Base-by-base conservation (phyloP, 2,329 filamentous ascomycete species). In the Domatiomyces globalis region DNA sequence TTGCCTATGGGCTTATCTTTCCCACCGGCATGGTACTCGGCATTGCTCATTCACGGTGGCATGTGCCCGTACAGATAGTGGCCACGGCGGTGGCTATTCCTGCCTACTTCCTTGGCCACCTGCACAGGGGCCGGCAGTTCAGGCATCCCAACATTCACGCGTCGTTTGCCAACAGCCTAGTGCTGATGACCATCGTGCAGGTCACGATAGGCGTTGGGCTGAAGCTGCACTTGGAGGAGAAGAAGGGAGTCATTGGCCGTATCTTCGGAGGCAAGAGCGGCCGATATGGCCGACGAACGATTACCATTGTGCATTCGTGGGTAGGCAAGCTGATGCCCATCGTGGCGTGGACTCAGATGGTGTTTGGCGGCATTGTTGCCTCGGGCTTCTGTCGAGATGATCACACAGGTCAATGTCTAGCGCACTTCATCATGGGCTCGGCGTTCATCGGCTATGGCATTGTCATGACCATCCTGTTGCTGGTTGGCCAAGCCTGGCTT, bases 371-470 rank as follows among this genome's bases (percentile, higher is more conserved):
- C 42, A 95, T 98, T 63, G 90, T 90, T 0, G 77, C 85, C 3
- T 74, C 95, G 51, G 92, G 92, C 19, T 96, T 95, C 73, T 98
- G 92, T 67, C 85, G 87, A 59, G 87, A 77, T 50, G 89, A 96
- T 52, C 90, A 98, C 64, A 67, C 88, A 1, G 90, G 89, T 29
- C 92, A 98, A 68, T 98, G 92, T 68, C 71, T 86, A 43, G 92
- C 92, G 1, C 92, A 98, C 68, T 98, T 96, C 68, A 98, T 96
- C 67, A 98, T 98, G 92, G 92, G 92, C 45, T 84, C 85, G 59
- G 89, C 90, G 1, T 98, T 98, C 65, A 90, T 98, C 60, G 92
- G 78, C 27, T 98, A 98, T 63, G 92, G 87, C 25, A 84, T 95
- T 50, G 66, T 95, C 39, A 76, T 98, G 58, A 89, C 86, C 1